These are phyloP conservation scores for Volvox carteri DNA, from an alignment of 163 green algal genomes.

Conservation along the genomic window DNA sequence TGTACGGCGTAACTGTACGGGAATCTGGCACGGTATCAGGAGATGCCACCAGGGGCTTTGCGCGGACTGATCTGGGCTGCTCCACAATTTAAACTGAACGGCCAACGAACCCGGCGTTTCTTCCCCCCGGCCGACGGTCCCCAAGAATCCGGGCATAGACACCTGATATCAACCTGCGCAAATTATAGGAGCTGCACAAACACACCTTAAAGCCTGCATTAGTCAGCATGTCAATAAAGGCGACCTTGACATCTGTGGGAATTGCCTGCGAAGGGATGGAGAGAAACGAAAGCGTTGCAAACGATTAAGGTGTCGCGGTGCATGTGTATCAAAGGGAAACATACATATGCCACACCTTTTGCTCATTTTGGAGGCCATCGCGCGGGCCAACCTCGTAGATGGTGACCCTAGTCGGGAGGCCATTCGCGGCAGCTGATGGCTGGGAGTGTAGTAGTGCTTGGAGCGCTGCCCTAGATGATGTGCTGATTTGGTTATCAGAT, in stretches of 20 bases:
- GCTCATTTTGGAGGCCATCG: constrained; percentile 95
- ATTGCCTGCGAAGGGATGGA: constrained; percentile 45
- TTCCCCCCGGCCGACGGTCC: too few species aligned
- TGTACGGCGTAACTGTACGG: background rate
- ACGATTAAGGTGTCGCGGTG: background rate
- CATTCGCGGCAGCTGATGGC: background rate
- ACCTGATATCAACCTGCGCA: too few species aligned
- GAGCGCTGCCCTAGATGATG: too few species aligned
- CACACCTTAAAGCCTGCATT: constrained; percentile 77
- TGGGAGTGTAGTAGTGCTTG: background rate
- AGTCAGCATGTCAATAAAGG: constrained; percentile 82
- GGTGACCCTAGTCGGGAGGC: background rate
- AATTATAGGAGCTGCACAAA: too few species aligned
- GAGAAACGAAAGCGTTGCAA: background rate
- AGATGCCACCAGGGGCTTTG: too few species aligned
- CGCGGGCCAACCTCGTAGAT: constrained; percentile 89
- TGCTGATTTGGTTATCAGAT: too few species aligned
- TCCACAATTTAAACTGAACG: too few species aligned
- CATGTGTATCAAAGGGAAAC: background rate
- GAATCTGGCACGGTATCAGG: too few species aligned
- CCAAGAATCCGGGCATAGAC: too few species aligned
- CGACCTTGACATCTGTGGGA: constrained; percentile 82
- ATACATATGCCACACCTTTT: background rate
- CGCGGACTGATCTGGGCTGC: too few species aligned
- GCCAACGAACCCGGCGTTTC: too few species aligned